Evolutionary conservation across 768 basidiomycete genomes (phyloP).

Genomic region (Rhodotorula paludigena): DNA sequence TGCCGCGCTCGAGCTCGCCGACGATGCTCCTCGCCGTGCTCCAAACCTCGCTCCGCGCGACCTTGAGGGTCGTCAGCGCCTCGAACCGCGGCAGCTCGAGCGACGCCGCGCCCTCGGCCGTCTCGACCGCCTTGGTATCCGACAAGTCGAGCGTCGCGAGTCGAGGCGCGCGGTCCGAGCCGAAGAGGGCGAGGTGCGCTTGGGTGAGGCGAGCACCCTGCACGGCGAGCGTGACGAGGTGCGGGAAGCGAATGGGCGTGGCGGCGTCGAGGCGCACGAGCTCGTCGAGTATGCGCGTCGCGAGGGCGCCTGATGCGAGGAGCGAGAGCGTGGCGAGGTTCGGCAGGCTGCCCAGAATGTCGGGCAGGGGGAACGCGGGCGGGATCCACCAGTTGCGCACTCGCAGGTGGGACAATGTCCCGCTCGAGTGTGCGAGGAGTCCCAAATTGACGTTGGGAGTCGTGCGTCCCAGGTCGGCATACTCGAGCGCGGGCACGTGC

Average conservation of each 20-base stretch:
- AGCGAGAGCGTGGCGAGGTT: not conserved
- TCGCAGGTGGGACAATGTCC: not conserved
- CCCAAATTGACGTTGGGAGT: conserved; percentile 13
- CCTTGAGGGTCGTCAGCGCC: not conserved
- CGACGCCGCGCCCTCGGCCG: not conserved
- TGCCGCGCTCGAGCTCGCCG: not conserved
- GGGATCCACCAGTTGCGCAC: no score
- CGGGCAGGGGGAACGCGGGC: conserved; percentile 6
- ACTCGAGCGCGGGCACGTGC: conserved; percentile 2
- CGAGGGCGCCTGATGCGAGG: not conserved
- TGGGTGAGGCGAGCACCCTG: not conserved
- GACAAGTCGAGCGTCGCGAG: not conserved
- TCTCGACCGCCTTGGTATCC: not conserved
- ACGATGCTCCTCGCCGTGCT: not conserved
- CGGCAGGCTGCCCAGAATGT: not conserved
- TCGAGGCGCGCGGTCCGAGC: not conserved
- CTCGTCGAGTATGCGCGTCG: not conserved
- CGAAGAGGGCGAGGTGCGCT: conserved; percentile 5
- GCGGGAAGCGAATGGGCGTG: not conserved
- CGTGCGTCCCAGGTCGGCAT: conserved; percentile 5
- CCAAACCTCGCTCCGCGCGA: not conserved
- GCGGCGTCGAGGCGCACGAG: not conserved
- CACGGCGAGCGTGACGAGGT: not conserved
- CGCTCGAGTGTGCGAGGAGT: not conserved
- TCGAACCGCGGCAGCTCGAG: not conserved